Base-by-base conservation (phyloP, 257 asterid species). In the Nicotiana knightiana region DNA sequence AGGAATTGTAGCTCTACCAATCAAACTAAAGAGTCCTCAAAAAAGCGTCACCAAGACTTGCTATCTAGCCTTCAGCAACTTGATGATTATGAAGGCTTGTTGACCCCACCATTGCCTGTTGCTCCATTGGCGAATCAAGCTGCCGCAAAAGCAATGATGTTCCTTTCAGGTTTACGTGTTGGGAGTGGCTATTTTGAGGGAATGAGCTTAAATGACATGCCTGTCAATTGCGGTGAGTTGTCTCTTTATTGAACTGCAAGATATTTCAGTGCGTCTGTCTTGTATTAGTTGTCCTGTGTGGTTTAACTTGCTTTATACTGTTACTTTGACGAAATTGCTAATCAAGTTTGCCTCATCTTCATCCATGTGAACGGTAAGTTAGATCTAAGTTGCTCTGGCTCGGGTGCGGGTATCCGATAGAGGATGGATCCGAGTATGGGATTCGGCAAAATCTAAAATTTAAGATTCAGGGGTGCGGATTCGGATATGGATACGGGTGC, bases 51-150 rank as follows among this genome's bases (percentile, higher is more conserved):
- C 82, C 92, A 89, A 79, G 98, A 90, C 85, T 87, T 96, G 85
- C 88, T 94, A 73, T 89, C 92, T 80, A 94, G 98, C 84, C 92
- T 96, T 81, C 95, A 94, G 83, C 93, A 91, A 82, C 87, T 96
- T 85, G 92, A 83, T 83, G 98, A 96, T 89, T 96, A 92, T 83
- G 96, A 94, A 88, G 92, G 94, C 84, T 86, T 96, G 88, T 85
- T 94, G 88, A 91, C 93, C 86, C 91, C 98, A 55, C 98, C 99
- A 65, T 87, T 90, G 39, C 90, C 91, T 83, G 93, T 89, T 75
- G 89, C 93, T 89, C 86, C 93, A 82, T 85, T 92, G 90, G 98
- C 99, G 65, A 96, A 93, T 90, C 98, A 94, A 90, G 98, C 98
- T 70, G 97, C 97, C 78, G 94, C 93, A 48, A 94, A 93, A 88